Evolutionary conservation across 768 basidiomycete species (phyloP), one percentile per base, ranked within the genome.

Genomic region (Thelephora ganbajun): DNA sequence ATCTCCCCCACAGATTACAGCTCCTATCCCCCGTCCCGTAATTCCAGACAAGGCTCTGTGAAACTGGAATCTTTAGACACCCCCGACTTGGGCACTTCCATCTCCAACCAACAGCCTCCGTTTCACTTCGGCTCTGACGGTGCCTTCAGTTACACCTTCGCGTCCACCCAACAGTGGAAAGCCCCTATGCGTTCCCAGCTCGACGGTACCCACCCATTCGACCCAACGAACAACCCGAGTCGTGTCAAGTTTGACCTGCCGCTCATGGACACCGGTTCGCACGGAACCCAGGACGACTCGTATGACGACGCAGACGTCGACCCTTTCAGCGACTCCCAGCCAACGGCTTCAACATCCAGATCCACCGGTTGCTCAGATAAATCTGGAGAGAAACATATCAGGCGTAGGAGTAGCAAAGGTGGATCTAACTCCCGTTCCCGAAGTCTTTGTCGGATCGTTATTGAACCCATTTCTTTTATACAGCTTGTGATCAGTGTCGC

Each of bases 401-500:
- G 84, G 48, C 70, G 85, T 48, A 67, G 84, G 54, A 87, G 84
- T 54, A 85, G 81, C 61, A 88, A 86, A 74, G 81, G 81, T 75
- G 54, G 18, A 64, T 47, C 23, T 45, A 20, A 20, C 62, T 36
- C 43, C 45, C 33, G 14, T 43, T 20, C 35, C 35, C 33, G 36
- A 35, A 33, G 20, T 33, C 36, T 44, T 45, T 37, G 14, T 33
- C 51, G 44, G 7, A 37, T 44, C 19, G 23, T 13, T 48, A 43
- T 13, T n/a, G n/a, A n/a, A n/a, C n/a, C n/a, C 44, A 42, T 7
- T 43, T 41, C 12, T 14, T 43, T 36, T 7, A 12, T 20, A 2
- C 53, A 83, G 86, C 88, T 19, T 91, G 87, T 65, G 87, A 90
- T 63, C 85, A 89, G 57, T 90, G 88, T 61, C 76, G 87, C 48